These are phyloP conservation scores for Sphagnum magellanicum DNA, from an alignment of 228 moss, liverwort and hornwort species.

Conservation along the genomic window DNA sequence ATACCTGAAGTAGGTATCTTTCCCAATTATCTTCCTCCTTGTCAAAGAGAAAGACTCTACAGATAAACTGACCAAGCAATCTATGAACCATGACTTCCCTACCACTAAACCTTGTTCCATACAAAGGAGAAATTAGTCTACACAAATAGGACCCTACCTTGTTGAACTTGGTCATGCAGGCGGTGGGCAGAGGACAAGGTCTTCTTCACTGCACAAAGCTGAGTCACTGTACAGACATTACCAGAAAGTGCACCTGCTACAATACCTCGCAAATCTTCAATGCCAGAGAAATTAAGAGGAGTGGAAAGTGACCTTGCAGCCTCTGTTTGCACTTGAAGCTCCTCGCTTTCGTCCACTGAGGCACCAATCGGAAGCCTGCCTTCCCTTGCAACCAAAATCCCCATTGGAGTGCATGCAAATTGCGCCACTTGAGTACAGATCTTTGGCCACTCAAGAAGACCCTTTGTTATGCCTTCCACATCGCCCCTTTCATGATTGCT, in stretches of 20 bases:
- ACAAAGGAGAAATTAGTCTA: too few species aligned
- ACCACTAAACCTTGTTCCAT: too few species aligned
- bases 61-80: too few species aligned
- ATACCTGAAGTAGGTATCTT: too few species aligned
- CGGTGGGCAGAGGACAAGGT: constrained; percentile 39
- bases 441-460: constrained; percentile 71
- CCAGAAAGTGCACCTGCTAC: constrained; percentile 46
- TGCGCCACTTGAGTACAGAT: constrained; percentile 72
- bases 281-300: constrained; percentile 54
- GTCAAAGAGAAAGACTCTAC: too few species aligned
- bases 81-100: too few species aligned
- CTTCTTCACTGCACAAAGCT: constrained; percentile 52
- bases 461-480: constrained; percentile 56
- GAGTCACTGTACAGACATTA: constrained; percentile 48
- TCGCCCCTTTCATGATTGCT: constrained; percentile 10
- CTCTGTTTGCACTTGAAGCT: constrained; percentile 43
- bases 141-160: not conserved
- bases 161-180: constrained; percentile 27
- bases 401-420: constrained; percentile 75
- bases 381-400: constrained; percentile 34
- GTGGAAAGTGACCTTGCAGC: constrained; percentile 35
- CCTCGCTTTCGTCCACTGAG: constrained; percentile 36
- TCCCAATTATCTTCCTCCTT: too few species aligned
- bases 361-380: constrained; percentile 36
- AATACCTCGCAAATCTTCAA: constrained; percentile 35